Conservation (phyloP, 257 asterid species). For the Galeopsis tetrahit region DNA sequence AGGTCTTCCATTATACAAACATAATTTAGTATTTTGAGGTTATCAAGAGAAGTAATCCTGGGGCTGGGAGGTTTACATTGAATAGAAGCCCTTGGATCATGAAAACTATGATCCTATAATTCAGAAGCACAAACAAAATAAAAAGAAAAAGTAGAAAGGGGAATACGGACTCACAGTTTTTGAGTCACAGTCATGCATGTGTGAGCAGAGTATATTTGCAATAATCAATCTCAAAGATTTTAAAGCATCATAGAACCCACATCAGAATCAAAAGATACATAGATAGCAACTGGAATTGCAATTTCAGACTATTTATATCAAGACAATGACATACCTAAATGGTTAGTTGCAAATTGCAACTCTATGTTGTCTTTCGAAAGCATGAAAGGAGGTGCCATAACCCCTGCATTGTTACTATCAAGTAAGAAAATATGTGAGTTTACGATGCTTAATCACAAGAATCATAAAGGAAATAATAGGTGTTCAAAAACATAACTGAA, state of each 20-base stretch:
- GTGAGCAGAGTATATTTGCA: background rate
- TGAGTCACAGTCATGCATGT: background rate
- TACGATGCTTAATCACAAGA: background rate
- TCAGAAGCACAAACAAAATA: background rate
- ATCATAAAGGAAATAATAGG: background rate
- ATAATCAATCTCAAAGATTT: background rate
- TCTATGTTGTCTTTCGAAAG: constrained; percentile 68
- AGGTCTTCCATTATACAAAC: background rate
- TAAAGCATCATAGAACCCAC: constrained; percentile 4
- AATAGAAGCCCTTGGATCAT: background rate
- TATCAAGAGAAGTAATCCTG: constrained; percentile 14
- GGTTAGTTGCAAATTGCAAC: constrained; percentile 79
- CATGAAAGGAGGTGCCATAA: constrained; percentile 67
- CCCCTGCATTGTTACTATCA: constrained; percentile 73
- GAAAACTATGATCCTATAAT: background rate
- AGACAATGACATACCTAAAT: constrained; percentile 48
- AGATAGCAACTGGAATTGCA: background rate
- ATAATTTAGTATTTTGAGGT: background rate
- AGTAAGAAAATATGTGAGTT: constrained; percentile 20
- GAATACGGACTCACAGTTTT: background rate
- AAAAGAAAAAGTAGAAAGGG: background rate
- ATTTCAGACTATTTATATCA: background rate
- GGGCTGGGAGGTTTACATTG: background rate
- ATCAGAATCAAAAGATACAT: background rate
- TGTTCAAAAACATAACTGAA: background rate